Conservation (phyloP, 1,139 yeast species). For the Blastobotrys proliferans region DNA sequence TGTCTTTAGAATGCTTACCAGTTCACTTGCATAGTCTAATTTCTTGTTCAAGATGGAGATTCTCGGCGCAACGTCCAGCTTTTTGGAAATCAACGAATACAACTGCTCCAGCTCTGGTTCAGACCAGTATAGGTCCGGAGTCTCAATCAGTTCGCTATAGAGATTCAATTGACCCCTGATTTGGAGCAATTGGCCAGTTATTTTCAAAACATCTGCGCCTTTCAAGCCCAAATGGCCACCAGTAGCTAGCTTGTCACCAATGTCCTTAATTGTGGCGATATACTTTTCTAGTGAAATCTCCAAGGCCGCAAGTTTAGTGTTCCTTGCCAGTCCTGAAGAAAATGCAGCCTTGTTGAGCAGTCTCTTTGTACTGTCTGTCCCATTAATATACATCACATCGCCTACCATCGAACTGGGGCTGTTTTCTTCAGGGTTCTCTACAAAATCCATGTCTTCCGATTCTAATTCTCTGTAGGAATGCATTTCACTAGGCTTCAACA, state of each 20-base stretch:
- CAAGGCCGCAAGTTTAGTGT: conserved; percentile 76
- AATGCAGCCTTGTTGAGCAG: conserved; percentile 81
- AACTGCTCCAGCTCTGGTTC: conserved; percentile 79
- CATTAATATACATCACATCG: conserved; percentile 63
- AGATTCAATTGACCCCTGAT: conserved; percentile 77
- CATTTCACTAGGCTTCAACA: conserved; percentile 46
- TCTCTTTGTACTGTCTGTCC: conserved; percentile 43
- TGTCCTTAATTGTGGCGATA: conserved; percentile 54
- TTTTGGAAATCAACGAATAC: conserved; percentile 64
- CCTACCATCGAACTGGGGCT: conserved; percentile 48
- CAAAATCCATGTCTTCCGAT: conserved; percentile 82
- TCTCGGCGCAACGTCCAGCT: conserved; percentile 71
- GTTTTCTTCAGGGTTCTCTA: conserved; percentile 40
- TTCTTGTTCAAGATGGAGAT: conserved; percentile 77
- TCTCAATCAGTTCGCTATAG: conserved; percentile 85
- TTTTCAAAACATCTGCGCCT: conserved; percentile 59
- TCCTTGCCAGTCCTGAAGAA: conserved; percentile 80
- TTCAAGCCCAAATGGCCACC: conserved; percentile 53
- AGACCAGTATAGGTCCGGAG: conserved; percentile 91
- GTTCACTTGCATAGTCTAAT: conserved; percentile 86
- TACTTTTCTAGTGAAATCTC: conserved; percentile 70
- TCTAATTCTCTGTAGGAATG: conserved; percentile 53
- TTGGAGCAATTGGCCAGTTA: conserved; percentile 70
- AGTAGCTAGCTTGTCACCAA: conserved; percentile 61
- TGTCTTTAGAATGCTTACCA: conserved; percentile 70